These are phyloP conservation scores for Pseudomonodictys pantanalensis DNA, from an alignment of 495 filamentous ascomycete genomes.

Conservation along the genomic window DNA sequence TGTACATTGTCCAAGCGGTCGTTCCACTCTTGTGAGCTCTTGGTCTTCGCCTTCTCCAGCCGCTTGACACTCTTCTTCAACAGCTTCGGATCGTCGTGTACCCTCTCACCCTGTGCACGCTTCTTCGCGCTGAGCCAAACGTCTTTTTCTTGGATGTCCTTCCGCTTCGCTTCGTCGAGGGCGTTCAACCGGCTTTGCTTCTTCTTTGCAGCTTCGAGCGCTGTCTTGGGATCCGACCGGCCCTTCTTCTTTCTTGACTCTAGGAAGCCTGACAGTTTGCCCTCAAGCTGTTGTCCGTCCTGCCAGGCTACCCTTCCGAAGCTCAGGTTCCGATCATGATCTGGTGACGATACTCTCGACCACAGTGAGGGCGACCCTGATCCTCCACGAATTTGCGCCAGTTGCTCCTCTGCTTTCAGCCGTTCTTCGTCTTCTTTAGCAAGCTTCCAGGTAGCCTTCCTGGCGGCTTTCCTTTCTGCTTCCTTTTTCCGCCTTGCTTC, in stretches of 20 bases:
- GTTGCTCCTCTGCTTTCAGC: conserved; percentile 61
- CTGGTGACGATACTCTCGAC: conserved; percentile 40
- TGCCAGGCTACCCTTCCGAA: conserved; percentile 85
- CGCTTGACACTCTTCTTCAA: conserved; percentile 94
- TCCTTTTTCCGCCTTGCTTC: conserved; percentile 85
- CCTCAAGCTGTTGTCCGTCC: conserved; percentile 74
- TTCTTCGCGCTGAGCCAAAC: conserved; percentile 88
- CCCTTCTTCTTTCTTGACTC: conserved; percentile 64
- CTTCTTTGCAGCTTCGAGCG: conserved; percentile 63
- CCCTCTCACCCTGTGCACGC: conserved; percentile 80
- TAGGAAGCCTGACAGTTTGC: conserved; percentile 60
- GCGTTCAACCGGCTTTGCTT: conserved; percentile 65
- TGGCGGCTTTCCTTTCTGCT: conserved; percentile 76
- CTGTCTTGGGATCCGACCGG: conserved; percentile 74
- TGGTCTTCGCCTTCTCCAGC: conserved; percentile 83
- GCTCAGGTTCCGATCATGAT: conserved; percentile 64
- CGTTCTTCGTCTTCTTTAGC: conserved; percentile 73
- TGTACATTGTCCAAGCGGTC: conserved; percentile 73
- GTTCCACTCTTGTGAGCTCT: conserved; percentile 85
- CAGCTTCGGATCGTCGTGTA: conserved; percentile 81
- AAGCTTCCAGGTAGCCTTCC: conserved; percentile 72
- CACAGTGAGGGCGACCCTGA: conserved; percentile 30
- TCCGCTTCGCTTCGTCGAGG: conserved; percentile 73
- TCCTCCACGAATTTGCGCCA: conserved; percentile 39
- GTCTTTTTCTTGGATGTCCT: conserved; percentile 88